Conservation (phyloP, 140 eudicot genomes). For the Senecio squalidus region DNA sequence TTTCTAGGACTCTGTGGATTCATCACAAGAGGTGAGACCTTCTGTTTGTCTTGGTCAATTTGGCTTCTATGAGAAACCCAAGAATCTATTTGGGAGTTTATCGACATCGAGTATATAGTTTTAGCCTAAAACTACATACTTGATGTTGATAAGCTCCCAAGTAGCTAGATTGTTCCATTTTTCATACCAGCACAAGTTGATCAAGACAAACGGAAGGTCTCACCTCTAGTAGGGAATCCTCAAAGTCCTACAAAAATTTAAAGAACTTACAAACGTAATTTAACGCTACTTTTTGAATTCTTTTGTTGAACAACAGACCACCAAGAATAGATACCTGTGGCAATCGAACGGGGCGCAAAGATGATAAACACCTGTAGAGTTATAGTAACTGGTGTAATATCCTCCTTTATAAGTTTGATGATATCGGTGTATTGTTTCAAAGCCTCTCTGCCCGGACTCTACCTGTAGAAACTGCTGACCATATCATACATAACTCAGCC, state of each 20-base stretch:
- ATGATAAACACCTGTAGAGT: slow-evolving; percentile 47
- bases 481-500: too few species aligned
- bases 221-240: neutral
- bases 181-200: neutral
- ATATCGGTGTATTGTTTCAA: slow-evolving; percentile 56
- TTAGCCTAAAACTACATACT: neutral
- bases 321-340: too few species aligned
- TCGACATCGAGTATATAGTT: neutral
- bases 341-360: too few species aligned
- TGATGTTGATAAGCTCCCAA: neutral
- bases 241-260: neutral
- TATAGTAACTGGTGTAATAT: slow-evolving; percentile 80
- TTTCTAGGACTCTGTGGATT: neutral
- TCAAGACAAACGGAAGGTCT: neutral
- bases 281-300: too few species aligned
- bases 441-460: slow-evolving; percentile 96
- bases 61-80: neutral
- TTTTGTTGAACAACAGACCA: too few species aligned
- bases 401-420: slow-evolving; percentile 71
- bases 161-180: neutral
- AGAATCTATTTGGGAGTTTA: too few species aligned
- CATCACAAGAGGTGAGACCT: neutral
- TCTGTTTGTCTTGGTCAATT: neutral
- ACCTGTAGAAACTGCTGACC: neutral
- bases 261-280: neutral